Conservation (phyloP, 352 stramenopile genomes). For the Globisporangium cylindrosporum region DNA sequence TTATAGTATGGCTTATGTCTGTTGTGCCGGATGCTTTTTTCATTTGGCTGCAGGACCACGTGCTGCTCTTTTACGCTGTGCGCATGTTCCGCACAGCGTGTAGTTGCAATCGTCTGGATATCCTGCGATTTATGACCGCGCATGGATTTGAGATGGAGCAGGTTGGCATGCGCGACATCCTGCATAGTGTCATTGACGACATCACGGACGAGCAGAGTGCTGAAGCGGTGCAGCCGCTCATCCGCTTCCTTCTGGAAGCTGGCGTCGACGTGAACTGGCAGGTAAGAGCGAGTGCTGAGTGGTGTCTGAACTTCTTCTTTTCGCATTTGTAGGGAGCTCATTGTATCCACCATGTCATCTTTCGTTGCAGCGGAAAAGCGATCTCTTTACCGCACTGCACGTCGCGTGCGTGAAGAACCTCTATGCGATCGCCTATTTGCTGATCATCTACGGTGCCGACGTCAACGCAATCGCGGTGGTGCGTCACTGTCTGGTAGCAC, state of each 20-base stretch:
- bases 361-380: conserved; percentile 33
- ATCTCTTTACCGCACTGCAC: conserved; percentile 64
- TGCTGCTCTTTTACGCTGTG: conserved; percentile 61
- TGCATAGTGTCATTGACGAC: conserved; percentile 49
- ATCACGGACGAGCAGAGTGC: conserved; percentile 24
- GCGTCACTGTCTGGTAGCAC: not conserved
- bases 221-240: conserved; percentile 45
- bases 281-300: conserved; percentile 15
- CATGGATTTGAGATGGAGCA: conserved; percentile 68
- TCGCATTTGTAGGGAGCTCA: not conserved
- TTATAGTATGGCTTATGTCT: not conserved
- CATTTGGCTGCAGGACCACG: conserved; percentile 27
- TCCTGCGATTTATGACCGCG: conserved; percentile 58
- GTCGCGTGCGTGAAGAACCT: conserved; percentile 62
- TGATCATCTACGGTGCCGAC: conserved; percentile 69
- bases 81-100: conserved; percentile 72
- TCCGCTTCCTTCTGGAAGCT: conserved; percentile 59
- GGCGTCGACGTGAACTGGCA: conserved; percentile 77
- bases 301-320: not conserved
- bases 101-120: conserved; percentile 35
- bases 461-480: conserved; percentile 71
- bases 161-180: conserved; percentile 44
- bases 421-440: conserved; percentile 54
- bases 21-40: not conserved
- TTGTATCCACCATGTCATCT: not conserved